Base-by-base conservation (phyloP, 352 stramenopile species). In the Phytophthora quininea region DNA sequence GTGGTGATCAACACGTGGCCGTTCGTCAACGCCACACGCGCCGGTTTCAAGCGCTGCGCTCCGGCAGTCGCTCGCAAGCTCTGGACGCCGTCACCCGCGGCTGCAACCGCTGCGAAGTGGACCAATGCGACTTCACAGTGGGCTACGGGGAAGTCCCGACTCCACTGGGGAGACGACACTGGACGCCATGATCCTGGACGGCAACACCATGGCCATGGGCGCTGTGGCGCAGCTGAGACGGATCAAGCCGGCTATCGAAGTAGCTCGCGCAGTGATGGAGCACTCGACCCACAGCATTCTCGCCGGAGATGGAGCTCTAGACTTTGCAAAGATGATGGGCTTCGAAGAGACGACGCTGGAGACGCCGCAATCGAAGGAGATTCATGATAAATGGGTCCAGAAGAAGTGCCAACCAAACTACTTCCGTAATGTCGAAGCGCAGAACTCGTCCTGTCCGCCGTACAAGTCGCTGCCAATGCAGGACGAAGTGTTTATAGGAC, bases 121-220 rank as follows among this genome's bases (percentile, higher is more conserved):
- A 96, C 48, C 90, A 96, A 72, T 97, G 89, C 67, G 90, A 96
- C 63, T 91, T 89, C 51, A 96, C 88, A 0, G 90, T 97, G 54
- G 92, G 92, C 1, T 98, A 90, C 58, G 92, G 92, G 90, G 89
- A 5, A 96, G 90, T 50, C 91, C 92, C 0, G 91, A 98, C 60
- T 84, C 81, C 2, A 80, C 60, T n/a, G 92, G 90, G 4, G 88
- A 97, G 62, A 96, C 91, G 10, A 97, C 90, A 24, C 79, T 98
- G 11, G 92, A 98, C 56, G 90, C 92, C 5, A 97, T 98, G 90
- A 94, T 98, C 58, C 71, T 98, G 67, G 90, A 97, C 52, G 92
- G 90, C 5, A 73, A 73, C 15, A 93, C 77, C 12, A 92, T 95
- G 79, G 76, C 79, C 58, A 95, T 97, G 78, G 91, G 92, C 11